Conservation (phyloP, 1,284 basidiomycete genomes). For the Termitomyces sp. region DNA sequence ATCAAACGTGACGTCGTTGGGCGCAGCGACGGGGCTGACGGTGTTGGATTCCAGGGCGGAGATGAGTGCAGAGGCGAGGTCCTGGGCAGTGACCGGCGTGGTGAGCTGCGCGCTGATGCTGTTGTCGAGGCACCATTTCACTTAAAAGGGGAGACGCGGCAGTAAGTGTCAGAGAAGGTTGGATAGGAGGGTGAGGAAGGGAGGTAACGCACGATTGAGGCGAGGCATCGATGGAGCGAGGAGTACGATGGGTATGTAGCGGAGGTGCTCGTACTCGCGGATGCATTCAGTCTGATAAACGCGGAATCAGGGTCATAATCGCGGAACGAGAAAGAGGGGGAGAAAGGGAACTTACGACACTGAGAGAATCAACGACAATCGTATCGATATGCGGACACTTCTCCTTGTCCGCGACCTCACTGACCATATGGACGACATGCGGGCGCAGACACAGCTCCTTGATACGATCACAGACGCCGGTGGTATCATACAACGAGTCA, state of each 20-base stretch:
- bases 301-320: slow-evolving; percentile 7
- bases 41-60: slow-evolving; percentile 94
- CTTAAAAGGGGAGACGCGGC: slow-evolving; percentile 31
- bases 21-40: slow-evolving; percentile 73
- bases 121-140: slow-evolving; percentile 89
- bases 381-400: slow-evolving; percentile 90
- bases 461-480: slow-evolving; percentile 77
- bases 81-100: slow-evolving; percentile 84
- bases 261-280: slow-evolving; percentile 88
- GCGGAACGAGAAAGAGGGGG: neutral
- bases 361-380: slow-evolving; percentile 88
- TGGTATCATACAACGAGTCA: slow-evolving; percentile 78
- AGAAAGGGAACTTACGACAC: slow-evolving; percentile 56
- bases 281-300: slow-evolving; percentile 72
- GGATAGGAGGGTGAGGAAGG: neutral
- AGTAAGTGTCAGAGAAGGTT: slow-evolving; percentile 5
- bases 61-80: slow-evolving; percentile 88
- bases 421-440: slow-evolving; percentile 73
- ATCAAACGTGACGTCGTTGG: slow-evolving; percentile 84
- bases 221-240: slow-evolving; percentile 75
- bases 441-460: slow-evolving; percentile 80
- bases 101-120: slow-evolving; percentile 90
- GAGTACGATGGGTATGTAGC: slow-evolving; percentile 97
- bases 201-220: slow-evolving; percentile 59
- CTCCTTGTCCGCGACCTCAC: slow-evolving; percentile 77